These are phyloP conservation scores for Haberlea rhodopensis DNA, from an alignment of 257 asterid species.

Conservation along the genomic window DNA sequence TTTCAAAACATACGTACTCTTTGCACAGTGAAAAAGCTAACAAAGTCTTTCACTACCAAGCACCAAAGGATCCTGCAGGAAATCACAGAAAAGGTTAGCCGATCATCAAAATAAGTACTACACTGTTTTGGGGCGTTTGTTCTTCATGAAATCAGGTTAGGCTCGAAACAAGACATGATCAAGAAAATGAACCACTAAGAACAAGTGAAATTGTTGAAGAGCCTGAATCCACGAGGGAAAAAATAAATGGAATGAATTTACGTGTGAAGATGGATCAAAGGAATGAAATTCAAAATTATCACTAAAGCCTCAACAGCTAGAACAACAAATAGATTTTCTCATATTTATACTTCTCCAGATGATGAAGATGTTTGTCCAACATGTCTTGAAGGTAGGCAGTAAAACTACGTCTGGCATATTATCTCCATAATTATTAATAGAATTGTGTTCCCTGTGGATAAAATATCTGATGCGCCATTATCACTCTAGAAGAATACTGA, in stretches of 20 bases:
- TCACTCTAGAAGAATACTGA: neutral
- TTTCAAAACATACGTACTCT: too few relatives aligned
- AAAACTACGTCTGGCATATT: neutral
- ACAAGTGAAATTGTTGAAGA: constrained; percentile 60
- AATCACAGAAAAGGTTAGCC: too few relatives aligned
- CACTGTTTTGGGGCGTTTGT: too few relatives aligned
- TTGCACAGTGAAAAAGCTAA: too few relatives aligned
- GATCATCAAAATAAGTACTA: too few relatives aligned
- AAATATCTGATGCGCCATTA: neutral
- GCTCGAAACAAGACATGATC: too few relatives aligned
- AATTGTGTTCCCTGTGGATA: constrained; percentile 7
- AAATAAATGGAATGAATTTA: constrained; percentile 58
- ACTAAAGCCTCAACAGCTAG: constrained; percentile 45
- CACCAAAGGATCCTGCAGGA: too few relatives aligned
- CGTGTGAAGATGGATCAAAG: constrained; percentile 53
- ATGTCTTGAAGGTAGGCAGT: constrained; percentile 79
- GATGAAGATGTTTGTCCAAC: constrained; percentile 98
- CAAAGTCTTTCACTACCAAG: too few relatives aligned
- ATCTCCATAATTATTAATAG: constrained; percentile 1
- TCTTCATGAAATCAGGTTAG: too few relatives aligned
- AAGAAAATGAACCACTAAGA: constrained; percentile 77
- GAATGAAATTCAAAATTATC: constrained; percentile 55
- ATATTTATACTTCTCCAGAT: constrained; percentile 63
- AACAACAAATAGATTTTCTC: constrained; percentile 51
- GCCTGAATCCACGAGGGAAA: constrained; percentile 48